phyloP scores from a whole-genome alignment of 1,139 yeast genomes.

The Fermentozyma sake region DNA sequence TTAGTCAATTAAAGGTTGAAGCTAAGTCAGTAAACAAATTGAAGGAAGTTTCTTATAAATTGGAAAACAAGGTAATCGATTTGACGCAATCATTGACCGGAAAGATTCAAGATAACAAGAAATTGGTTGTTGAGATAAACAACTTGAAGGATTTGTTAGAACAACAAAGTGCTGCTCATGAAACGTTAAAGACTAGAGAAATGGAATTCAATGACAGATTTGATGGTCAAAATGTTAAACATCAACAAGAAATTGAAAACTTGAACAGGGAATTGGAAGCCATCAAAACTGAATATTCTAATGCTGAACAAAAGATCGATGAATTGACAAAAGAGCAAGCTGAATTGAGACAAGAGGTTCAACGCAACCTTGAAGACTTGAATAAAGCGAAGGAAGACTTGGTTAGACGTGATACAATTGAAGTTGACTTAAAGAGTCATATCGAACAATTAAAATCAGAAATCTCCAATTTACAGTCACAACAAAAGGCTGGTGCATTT shows the following conservation, averaged over 20 bases:
- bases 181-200: conserved; percentile 52
- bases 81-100: conserved; percentile 79
- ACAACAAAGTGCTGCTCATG: conserved; percentile 57
- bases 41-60: conserved; percentile 85
- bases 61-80: conserved; percentile 94
- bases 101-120: conserved; percentile 77
- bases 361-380: conserved; percentile 57
- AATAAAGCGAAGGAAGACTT: conserved; percentile 59
- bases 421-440: conserved; percentile 63
- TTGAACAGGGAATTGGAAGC: conserved; percentile 55
- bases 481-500: conserved; percentile 11
- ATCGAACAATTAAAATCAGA: conserved; percentile 68
- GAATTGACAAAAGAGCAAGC: conserved; percentile 63
- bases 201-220: conserved; percentile 47
- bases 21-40: conserved; percentile 88
- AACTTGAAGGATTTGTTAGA: conserved; percentile 50
- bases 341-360: conserved; percentile 59
- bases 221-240: conserved; percentile 42
- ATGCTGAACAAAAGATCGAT: conserved; percentile 60
- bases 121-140: conserved; percentile 59
- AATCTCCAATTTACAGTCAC: conserved; percentile 48
- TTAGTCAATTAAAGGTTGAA: conserved; percentile 64
- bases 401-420: conserved; percentile 61
- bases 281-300: conserved; percentile 56
- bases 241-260: conserved; percentile 45